Base-by-base conservation (phyloP, 192 early-diverging fungal species). In the Coemansia sp. region DNA sequence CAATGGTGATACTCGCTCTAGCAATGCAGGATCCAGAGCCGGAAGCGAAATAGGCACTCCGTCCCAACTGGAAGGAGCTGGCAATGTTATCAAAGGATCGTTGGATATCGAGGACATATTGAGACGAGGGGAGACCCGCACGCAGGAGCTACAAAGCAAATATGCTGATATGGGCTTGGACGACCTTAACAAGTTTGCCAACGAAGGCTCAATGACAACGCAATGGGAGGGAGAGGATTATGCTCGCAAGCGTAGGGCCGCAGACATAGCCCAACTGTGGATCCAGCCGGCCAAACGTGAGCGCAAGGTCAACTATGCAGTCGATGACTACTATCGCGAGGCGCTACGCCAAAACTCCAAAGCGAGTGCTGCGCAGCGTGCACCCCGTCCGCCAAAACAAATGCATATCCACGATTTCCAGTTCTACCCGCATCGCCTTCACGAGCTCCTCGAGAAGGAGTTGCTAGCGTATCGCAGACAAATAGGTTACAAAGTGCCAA, bases 171-270 rank as follows among this genome's bases (percentile, higher is more conserved):
- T 92, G 75, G 94, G 95, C 7, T 84, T 99, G 30, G 95, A 96
- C 57, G 97, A 98, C 66, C 85, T 98, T 20, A 89, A 94, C 64
- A 95, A 93, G 46, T 98, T 97, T 77, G 89, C 88, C 16, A 84
- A 82, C 45, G 84, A 84, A 42, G 84, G 83, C 68, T 57, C 70
- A 7, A 89, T 86, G 52, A 93, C 92, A 3, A 96, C 95, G 70
- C 87, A 96, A 67, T 97, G 95, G 95, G 92, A 98, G 63, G 97
- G 97, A 20, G 88, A 95, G 62, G 93, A 99, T 85, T 98, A 94
- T 87, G 87, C 93, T 45, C 84, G 86, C 69, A 92, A 91, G 72
- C 66, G 70, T 35, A 66, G 74, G 18, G 70, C 79, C 1, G 72
- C 71, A 12, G 75, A 75, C 35, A 73, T 81, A 39, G 55, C 60